Conservation (phyloP, 208 protist species). For the Willaertia magna region DNA sequence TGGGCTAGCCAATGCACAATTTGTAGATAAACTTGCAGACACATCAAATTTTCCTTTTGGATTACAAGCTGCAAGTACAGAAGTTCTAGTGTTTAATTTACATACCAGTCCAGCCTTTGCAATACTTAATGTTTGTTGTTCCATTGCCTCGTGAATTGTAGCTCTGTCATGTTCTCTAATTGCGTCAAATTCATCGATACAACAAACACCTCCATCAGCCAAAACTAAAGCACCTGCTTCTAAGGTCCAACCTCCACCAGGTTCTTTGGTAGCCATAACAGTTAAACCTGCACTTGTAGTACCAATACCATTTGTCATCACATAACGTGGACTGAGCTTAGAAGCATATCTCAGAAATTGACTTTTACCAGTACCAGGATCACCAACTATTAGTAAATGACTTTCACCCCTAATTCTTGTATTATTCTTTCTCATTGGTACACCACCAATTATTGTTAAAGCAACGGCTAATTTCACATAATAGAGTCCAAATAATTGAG, state of each 20-base stretch:
- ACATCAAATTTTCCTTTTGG: conserved; percentile 74
- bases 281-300: conserved; percentile 75
- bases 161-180: conserved; percentile 79
- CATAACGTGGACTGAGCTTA: conserved; percentile 55
- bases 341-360: conserved; percentile 67
- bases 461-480: conserved; percentile 52
- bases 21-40: conserved; percentile 46
- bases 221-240: conserved; percentile 60
- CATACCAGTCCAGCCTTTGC: conserved; percentile 81
- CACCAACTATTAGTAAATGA: conserved; percentile 62
- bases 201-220: conserved; percentile 90
- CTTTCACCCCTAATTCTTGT: conserved; percentile 45
- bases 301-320: conserved; percentile 69
- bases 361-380: conserved; percentile 55
- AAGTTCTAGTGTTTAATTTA: conserved; percentile 77
- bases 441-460: conserved; percentile 51
- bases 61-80: conserved; percentile 89
- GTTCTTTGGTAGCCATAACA: conserved; percentile 50
- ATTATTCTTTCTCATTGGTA: not conserved
- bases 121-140: conserved; percentile 86
- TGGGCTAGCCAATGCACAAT: conserved; percentile 39
- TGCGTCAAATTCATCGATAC: conserved; percentile 91
- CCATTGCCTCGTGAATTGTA: conserved; percentile 95
- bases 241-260: conserved; percentile 20
- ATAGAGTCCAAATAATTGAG: conserved; percentile 51